A percentile compares a stretch with the other conserved stretches of the same genome.
These are phyloP conservation scores for Paraphaeosphaeria minitans DNA, from an alignment of 2,329 filamentous ascomycete genomes.

Conservation along the genomic window DNA sequence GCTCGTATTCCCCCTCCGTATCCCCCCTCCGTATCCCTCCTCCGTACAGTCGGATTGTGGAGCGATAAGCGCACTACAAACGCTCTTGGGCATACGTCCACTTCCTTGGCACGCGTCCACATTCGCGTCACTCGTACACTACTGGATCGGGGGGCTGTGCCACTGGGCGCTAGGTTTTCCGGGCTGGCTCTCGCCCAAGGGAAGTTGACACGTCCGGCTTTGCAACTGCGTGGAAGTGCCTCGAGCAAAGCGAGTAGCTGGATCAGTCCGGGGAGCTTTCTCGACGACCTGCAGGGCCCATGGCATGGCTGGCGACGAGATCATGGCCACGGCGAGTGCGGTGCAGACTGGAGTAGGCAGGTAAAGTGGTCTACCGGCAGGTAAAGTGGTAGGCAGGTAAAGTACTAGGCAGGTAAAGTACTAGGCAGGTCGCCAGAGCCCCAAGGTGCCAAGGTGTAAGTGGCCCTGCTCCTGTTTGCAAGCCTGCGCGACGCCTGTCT, in stretches of 20 bases:
- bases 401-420: no score
- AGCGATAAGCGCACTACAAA: not conserved
- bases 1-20: not conserved
- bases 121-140: not conserved
- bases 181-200: no score
- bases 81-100: not conserved
- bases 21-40: no score
- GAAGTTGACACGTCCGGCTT: not conserved
- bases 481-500: constrained; percentile 2
- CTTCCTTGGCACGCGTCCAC: not conserved
- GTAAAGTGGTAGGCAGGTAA: no score
- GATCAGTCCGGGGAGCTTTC: no score
- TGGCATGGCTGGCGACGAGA: no score
- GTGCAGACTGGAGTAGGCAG: no score
- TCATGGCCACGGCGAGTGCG: no score
- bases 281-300: no score
- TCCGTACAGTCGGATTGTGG: not conserved
- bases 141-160: not conserved
- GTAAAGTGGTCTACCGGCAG: no score
- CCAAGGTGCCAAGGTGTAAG: constrained; percentile 10
- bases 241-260: no score
- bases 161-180: not conserved
- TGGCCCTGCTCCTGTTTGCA: not conserved
- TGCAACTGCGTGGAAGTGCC: not conserved
- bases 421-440: constrained; percentile 1